These are phyloP conservation scores for Yarrowia sp. DNA, from an alignment of 805 yeast genomes.

Conservation along the genomic window DNA sequence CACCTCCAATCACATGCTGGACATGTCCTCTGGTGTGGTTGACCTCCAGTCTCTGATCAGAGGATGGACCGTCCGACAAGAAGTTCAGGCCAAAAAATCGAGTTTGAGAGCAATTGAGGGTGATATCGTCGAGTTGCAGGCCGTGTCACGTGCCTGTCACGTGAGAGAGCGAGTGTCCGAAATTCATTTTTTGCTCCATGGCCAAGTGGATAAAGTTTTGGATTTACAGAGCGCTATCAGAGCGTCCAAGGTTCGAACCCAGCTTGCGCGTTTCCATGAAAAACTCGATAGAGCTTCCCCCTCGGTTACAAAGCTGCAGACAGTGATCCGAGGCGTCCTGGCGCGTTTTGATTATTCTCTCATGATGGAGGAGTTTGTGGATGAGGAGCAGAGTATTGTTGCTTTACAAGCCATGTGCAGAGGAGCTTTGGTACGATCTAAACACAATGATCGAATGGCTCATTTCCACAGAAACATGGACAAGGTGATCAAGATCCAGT, in stretches of 20 bases:
- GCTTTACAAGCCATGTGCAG: conserved; percentile 40
- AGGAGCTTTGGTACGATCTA: conserved; percentile 38
- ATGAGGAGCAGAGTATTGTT: conserved; percentile 36
- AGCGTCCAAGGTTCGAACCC: conserved; percentile 8
- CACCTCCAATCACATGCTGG: conserved; percentile 17
- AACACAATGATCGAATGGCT: conserved; percentile 36
- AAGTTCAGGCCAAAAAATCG: not conserved
- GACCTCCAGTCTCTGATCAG: conserved; percentile 57
- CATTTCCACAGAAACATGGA: conserved; percentile 57
- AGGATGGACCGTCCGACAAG: conserved; percentile 42
- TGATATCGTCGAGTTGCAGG: not conserved
- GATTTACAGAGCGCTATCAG: conserved; percentile 2
- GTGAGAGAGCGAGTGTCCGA: not conserved
- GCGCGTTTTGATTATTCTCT: conserved; percentile 39
- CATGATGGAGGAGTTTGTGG: conserved; percentile 40
- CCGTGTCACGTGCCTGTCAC: conserved; percentile 6
- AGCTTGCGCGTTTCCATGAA: conserved; percentile 29
- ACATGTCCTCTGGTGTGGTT: conserved; percentile 35
- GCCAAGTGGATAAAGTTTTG: not conserved
- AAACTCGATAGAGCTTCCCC: conserved; percentile 31
- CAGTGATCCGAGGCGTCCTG: conserved; percentile 41
- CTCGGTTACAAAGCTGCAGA: conserved; percentile 39
- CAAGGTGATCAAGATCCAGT: conserved; percentile 71
- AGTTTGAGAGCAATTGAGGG: not conserved
- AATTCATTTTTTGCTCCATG: not conserved